Evolutionary conservation across 331 rosid species (phyloP), one percentile per base, ranked within the genome.

Genomic region (Phaseolus coccineus): DNA sequence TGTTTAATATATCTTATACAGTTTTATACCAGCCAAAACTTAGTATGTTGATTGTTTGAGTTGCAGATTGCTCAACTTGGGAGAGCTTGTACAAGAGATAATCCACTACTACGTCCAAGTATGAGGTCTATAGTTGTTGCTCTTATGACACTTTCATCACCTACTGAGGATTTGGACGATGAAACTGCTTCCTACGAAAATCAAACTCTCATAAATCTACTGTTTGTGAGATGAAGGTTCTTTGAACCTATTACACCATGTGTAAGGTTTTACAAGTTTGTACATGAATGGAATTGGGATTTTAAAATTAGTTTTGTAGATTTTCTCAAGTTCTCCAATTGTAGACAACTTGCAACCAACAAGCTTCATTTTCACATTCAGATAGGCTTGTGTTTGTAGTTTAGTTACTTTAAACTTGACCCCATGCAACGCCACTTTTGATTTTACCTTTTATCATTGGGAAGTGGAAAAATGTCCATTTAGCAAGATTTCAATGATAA

Each of bases 41-140:
- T 53, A 73, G 10, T 46, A 10, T 22, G 39, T 22, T 69, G 77
- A 56, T 8, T 77, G 83, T 61, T 76, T 81, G 39, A 61, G 28
- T 42, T 87, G 86, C 93, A 95, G 97, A 82, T 93, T 87, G 92
- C 92, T 3, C 88, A 90, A 69, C 96, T 93, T 16, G 99, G 91
- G 1, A 91, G 88, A 79, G 97, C 90, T 12, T 93, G 99, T 71
- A 93, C 97, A 5, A 87, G 89, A 33, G 98, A 95, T 65, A 90
- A 91, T 62, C 91, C 96, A 56, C 85, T 86, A 6, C 83, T 91
- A 69, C 92, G 99, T 0, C 98, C 97, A 15, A 88, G 96, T 51
- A 95, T 93, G 99, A 87, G 96, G 84, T 89, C 93, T 7, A 77
- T 90, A 50, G 97, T 95, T 67, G 98, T 95, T 52, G 91, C 92